Conservation (phyloP, 2,329 filamentous ascomycete genomes). For the Teratosphaeria destructans region DNA sequence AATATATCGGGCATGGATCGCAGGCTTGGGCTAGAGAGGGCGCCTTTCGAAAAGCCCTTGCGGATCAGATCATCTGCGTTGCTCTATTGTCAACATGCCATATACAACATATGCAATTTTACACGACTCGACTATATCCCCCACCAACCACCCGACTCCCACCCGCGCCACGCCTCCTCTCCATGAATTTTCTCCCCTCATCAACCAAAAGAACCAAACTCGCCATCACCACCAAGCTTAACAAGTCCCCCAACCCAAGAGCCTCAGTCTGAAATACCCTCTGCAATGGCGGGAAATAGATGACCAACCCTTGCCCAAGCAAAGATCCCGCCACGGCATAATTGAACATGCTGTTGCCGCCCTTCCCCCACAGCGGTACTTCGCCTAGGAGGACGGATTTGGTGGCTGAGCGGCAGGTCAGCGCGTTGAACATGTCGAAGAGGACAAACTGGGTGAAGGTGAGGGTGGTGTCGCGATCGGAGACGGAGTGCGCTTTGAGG, state of each 20-base stretch:
- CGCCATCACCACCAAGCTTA: constrained; percentile 62
- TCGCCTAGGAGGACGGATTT: constrained; percentile 86
- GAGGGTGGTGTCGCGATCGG: constrained; percentile 93
- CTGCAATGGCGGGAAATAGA: constrained; percentile 91
- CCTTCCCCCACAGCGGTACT: constrained; percentile 50
- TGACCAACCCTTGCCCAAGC: constrained; percentile 76
- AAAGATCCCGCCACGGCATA: constrained; percentile 83
- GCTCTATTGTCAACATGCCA: not conserved
- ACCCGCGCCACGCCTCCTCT: constrained; percentile 28
- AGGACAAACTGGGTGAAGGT: constrained; percentile 98
- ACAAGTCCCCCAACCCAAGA: constrained; percentile 61
- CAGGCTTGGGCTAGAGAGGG: too few species aligned
- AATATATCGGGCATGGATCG: too few species aligned
- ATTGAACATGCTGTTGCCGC: constrained; percentile 90
- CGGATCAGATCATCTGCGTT: too few species aligned
- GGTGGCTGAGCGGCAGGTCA: constrained; percentile 81
- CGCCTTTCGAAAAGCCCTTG: too few species aligned
- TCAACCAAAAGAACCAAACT: constrained; percentile 94
- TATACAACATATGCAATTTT: constrained; percentile 2
- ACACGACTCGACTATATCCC: constrained; percentile 19
- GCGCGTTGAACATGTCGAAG: constrained; percentile 99
- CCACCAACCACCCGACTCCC: not conserved
- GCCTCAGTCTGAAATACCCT: constrained; percentile 93
- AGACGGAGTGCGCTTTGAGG: constrained; percentile 48
- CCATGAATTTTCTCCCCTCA: constrained; percentile 71